A percentile compares a stretch with the other conserved stretches of the same genome.
Conservation (phyloP, 2,329 filamentous ascomycete genomes). For the Talaromyces pinophilus region DNA sequence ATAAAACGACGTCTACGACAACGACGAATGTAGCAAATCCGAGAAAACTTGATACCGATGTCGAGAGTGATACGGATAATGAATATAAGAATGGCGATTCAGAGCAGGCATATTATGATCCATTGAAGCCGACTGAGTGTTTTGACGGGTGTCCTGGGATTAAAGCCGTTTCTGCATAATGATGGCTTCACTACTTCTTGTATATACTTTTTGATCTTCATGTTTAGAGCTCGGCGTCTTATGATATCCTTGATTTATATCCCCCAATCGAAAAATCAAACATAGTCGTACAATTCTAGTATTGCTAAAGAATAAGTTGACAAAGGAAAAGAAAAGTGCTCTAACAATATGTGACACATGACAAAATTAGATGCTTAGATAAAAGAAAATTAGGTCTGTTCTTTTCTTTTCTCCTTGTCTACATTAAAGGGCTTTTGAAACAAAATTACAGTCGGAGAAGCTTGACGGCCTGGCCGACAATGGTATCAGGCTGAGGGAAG, state of each 20-base stretch:
- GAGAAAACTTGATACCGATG: conserved; percentile 44
- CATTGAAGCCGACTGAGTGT: conserved; percentile 55
- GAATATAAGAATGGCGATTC: conserved; percentile 52
- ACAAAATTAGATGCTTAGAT: conserved; percentile 30
- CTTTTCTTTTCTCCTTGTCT: conserved; percentile 13
- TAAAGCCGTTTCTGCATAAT: conserved; percentile 23
- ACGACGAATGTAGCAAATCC: not conserved
- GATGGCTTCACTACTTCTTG: not conserved
- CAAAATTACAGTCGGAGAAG: conserved; percentile 70
- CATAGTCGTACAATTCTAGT: conserved; percentile 27
- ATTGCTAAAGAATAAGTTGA: conserved; percentile 27
- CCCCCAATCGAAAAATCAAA: conserved; percentile 6
- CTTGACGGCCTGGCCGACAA: conserved; percentile 86
- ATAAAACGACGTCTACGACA: not conserved
- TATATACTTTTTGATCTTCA: not conserved
- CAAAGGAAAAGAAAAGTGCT: conserved; percentile 28
- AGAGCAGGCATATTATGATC: conserved; percentile 54
- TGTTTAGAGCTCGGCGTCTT: not conserved
- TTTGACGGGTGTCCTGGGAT: conserved; percentile 38
- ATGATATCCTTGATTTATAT: not conserved
- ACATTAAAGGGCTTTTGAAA: conserved; percentile 12
- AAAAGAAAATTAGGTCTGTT: not conserved
- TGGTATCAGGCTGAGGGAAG: conserved; percentile 88
- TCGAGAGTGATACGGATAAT: conserved; percentile 71
- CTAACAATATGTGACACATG: conserved; percentile 39